Evolutionary conservation across 2,329 filamentous ascomycete species (phyloP).

Genomic region (Rosellinia necatrix): DNA sequence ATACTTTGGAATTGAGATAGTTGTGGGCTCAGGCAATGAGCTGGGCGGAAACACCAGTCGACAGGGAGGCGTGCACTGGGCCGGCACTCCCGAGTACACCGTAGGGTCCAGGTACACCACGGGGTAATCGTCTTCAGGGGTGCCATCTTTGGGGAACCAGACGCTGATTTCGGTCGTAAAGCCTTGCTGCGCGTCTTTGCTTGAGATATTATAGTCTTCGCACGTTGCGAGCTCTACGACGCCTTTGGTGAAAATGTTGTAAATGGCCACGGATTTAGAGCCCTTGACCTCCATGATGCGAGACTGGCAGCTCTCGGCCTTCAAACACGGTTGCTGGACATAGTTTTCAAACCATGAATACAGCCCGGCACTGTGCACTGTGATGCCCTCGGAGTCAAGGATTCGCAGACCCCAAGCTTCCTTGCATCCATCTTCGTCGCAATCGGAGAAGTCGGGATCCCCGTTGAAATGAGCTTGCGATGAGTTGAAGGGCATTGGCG

Average conservation of each 20-base stretch:
- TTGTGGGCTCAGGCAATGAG: constrained; percentile 1
- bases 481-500: background rate
- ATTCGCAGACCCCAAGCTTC: background rate
- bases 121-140: background rate
- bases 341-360: background rate
- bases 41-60: constrained; percentile 9
- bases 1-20: constrained; percentile 12
- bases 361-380: background rate
- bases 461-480: background rate
- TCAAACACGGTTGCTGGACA: background rate
- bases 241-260: too few relatives aligned
- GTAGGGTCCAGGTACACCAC: background rate
- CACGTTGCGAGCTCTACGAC: too few relatives aligned
- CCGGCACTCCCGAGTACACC: constrained; percentile 1
- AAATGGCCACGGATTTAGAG: too few relatives aligned
- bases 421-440: background rate
- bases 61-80: constrained; percentile 13
- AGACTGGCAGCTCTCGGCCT: too few relatives aligned
- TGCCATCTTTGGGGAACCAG: too few relatives aligned
- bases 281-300: too few relatives aligned
- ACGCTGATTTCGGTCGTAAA: too few relatives aligned
- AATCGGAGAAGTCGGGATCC: background rate
- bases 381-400: background rate
- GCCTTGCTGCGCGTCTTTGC: too few relatives aligned
- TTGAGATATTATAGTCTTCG: too few relatives aligned